A percentile compares a stretch with the other conserved stretches of the same genome.
These are phyloP conservation scores for Saccharomycopsis sp. DNA, from an alignment of 805 yeast genomes.

Conservation along the genomic window DNA sequence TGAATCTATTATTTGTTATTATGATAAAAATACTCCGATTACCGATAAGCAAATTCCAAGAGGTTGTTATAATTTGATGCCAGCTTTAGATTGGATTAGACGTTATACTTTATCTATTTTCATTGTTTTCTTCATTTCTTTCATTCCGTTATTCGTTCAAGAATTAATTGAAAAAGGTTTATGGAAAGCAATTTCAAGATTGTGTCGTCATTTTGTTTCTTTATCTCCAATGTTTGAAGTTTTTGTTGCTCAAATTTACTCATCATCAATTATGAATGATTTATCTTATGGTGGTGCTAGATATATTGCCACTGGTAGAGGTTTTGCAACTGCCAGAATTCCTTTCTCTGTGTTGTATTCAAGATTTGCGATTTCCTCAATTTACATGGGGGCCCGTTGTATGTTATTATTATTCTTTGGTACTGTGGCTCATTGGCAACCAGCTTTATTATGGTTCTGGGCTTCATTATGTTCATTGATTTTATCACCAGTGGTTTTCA, in stretches of 20 bases:
- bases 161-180: constrained; percentile 82
- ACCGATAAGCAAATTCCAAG: constrained; percentile 66
- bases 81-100: constrained; percentile 84
- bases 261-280: constrained; percentile 65
- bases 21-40: constrained; percentile 54
- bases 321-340: constrained; percentile 78
- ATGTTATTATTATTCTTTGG: constrained; percentile 66
- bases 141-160: constrained; percentile 78
- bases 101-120: constrained; percentile 83
- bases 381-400: constrained; percentile 66
- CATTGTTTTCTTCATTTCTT: constrained; percentile 87
- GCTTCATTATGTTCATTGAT: constrained; percentile 54
- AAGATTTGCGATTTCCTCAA: constrained; percentile 63
- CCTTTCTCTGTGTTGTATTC: constrained; percentile 67
- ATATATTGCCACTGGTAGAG: constrained; percentile 89
- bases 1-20: constrained; percentile 61
- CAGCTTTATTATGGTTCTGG: constrained; percentile 67
- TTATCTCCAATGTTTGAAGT: constrained; percentile 90
- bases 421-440: constrained; percentile 72
- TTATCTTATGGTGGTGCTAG: constrained; percentile 85
- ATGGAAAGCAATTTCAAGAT: constrained; percentile 60
- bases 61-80: constrained; percentile 80
- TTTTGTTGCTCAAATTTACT: constrained; percentile 88
- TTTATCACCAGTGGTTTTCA: constrained; percentile 63
- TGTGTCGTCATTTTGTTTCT: constrained; percentile 67